These are phyloP conservation scores for Trichoderma semiorbis DNA, from an alignment of 2,329 filamentous ascomycete species.

Conservation along the genomic window DNA sequence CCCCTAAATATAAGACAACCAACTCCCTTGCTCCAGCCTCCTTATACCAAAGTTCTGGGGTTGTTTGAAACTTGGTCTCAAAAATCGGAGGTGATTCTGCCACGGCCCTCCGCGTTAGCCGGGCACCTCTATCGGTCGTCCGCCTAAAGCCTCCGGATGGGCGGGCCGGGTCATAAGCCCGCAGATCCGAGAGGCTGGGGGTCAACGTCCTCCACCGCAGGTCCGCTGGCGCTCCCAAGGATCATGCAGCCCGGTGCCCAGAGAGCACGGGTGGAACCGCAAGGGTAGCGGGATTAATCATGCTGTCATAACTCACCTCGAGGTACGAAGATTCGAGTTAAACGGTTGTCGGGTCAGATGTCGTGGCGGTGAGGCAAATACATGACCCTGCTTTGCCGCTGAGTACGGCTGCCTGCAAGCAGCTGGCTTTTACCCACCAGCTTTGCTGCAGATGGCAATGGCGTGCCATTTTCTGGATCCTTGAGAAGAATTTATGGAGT, in stretches of 20 bases:
- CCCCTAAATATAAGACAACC: neutral
- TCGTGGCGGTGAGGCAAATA: constrained; percentile 24
- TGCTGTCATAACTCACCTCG: constrained; percentile 38
- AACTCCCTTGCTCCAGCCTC: constrained; percentile 30
- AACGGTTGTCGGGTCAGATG: constrained; percentile 32
- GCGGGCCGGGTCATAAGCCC: constrained; percentile 15
- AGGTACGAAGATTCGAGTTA: constrained; percentile 37
- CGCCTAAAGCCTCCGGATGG: constrained; percentile 8
- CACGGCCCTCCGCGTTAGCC: constrained; percentile 19
- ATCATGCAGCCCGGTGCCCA: constrained; percentile 11
- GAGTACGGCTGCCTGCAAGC: neutral
- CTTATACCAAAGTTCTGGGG: constrained; percentile 49
- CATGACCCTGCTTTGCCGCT: neutral
- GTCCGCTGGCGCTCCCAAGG: constrained; percentile 3
- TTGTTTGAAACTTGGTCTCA: constrained; percentile 52
- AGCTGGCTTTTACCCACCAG: neutral
- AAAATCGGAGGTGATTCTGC: constrained; percentile 33
- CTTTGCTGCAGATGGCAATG: neutral
- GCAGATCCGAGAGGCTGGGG: constrained; percentile 16
- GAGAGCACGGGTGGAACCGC: constrained; percentile 17
- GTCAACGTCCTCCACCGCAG: constrained; percentile 2
- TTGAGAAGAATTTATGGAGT: neutral
- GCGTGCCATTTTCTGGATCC: neutral
- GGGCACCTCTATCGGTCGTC: neutral
- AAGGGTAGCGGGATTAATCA: neutral